Conservation (phyloP, 1,284 basidiomycete species). For the Malassezia slooffiae region DNA sequence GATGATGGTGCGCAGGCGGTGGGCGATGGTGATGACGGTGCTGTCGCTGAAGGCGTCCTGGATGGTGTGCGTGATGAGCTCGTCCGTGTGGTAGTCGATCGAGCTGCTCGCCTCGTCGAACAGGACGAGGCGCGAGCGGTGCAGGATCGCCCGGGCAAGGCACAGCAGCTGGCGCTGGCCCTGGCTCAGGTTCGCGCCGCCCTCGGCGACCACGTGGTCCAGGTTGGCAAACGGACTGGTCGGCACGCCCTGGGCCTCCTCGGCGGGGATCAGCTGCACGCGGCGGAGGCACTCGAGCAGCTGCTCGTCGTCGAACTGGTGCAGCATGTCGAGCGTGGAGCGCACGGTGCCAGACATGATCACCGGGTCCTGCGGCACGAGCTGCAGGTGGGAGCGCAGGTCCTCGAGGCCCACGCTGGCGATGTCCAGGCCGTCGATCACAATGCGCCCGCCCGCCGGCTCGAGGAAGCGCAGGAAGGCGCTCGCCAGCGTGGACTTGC, state of each 20-base stretch:
- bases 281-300: constrained; percentile 16
- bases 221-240: constrained; percentile 18
- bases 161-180: constrained; percentile 42
- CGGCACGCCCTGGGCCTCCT: background rate
- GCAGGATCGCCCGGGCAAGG: constrained; percentile 37
- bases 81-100: constrained; percentile 34
- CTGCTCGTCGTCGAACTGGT: constrained; percentile 25
- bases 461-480: constrained; percentile 38
- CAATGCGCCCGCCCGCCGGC: constrained; percentile 19
- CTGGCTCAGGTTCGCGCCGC: constrained; percentile 38
- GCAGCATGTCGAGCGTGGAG: constrained; percentile 27
- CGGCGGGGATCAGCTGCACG: constrained; percentile 1
- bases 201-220: constrained; percentile 29
- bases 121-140: constrained; percentile 33
- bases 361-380: constrained; percentile 49
- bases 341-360: constrained; percentile 35
- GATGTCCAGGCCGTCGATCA: constrained; percentile 48
- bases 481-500: constrained; percentile 43
- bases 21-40: constrained; percentile 74
- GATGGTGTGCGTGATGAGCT: constrained; percentile 62
- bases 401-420: constrained; percentile 49
- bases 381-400: constrained; percentile 51
- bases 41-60: constrained; percentile 62
- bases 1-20: constrained; percentile 49
- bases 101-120: constrained; percentile 45